Percentiles rank a stretch among this genome's conserved stretches.
Evolutionary conservation across 805 yeast species (phyloP).

Genomic region (Kodamaea sagamina): DNA sequence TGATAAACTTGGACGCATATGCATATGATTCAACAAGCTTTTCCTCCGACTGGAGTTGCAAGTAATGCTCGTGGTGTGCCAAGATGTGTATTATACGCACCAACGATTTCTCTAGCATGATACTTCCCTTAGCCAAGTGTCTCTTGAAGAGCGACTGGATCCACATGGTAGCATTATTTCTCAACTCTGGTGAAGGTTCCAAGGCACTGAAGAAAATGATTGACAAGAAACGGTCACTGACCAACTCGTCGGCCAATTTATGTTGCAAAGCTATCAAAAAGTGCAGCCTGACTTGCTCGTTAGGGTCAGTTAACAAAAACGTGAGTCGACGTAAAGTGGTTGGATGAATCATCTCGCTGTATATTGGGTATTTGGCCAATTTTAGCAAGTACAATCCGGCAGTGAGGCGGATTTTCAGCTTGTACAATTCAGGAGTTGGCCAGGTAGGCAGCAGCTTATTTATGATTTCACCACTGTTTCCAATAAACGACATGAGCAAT

Average conservation of each 20-base stretch:
- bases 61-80: constrained; percentile 72
- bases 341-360: constrained; percentile 55
- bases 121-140: constrained; percentile 34
- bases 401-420: constrained; percentile 60
- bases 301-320: constrained; percentile 67
- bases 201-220: constrained; percentile 72
- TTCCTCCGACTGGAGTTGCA: constrained; percentile 36
- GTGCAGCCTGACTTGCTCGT: constrained; percentile 52
- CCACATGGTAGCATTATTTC: constrained; percentile 65
- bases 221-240: constrained; percentile 69
- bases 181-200: constrained; percentile 62
- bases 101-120: constrained; percentile 64
- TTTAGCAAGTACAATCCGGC: constrained; percentile 70
- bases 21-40: constrained; percentile 23
- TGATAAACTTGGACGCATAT: constrained; percentile 60
- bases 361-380: constrained; percentile 56
- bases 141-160: constrained; percentile 56
- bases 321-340: constrained; percentile 53
- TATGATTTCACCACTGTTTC: constrained; percentile 78
- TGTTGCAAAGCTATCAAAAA: constrained; percentile 55
- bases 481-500: constrained; percentile 63
- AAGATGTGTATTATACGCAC: constrained; percentile 68
- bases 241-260: constrained; percentile 48
- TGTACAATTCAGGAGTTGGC: constrained; percentile 66
- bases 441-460: constrained; percentile 40